Percentiles rank a stretch among this genome's conserved stretches.
Evolutionary conservation across 139 green algal species (phyloP).

Genomic region (Chlamydomonas asymmetrica): DNA sequence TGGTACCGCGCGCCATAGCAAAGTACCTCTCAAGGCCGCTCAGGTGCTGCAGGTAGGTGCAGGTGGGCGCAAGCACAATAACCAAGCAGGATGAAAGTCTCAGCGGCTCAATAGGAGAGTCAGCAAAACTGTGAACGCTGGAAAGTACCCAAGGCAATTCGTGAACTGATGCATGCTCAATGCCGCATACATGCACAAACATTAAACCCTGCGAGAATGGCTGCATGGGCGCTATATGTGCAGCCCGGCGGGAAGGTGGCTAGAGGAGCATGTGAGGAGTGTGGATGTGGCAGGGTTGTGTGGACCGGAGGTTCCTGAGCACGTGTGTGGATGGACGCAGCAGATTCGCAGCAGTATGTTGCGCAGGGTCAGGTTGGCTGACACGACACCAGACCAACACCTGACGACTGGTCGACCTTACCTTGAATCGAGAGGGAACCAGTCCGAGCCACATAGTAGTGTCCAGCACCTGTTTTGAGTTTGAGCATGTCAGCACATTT

Average conservation of each 20-base stretch:
- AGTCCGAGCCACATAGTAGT: constrained; percentile 72
- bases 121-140: background rate
- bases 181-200: background rate
- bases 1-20: constrained; percentile 77
- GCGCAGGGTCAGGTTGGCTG: no score
- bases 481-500: background rate
- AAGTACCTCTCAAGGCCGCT: constrained; percentile 81
- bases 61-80: background rate
- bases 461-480: constrained; percentile 84
- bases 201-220: background rate
- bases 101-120: background rate
- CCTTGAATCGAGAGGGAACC: constrained; percentile 72
- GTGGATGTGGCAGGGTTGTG: no score
- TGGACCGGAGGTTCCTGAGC: no score
- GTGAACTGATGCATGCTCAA: background rate
- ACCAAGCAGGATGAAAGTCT: background rate
- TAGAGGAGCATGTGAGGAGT: no score
- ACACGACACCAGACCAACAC: no score
- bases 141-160: background rate
- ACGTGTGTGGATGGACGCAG: no score
- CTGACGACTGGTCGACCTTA: no score
- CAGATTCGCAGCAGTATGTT: no score
- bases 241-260: no score
- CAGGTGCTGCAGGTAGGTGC: constrained; percentile 36
- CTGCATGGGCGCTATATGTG: no score